These are phyloP conservation scores for Maudiozyma bulderi DNA, from an alignment of 805 yeast genomes.

Conservation along the genomic window DNA sequence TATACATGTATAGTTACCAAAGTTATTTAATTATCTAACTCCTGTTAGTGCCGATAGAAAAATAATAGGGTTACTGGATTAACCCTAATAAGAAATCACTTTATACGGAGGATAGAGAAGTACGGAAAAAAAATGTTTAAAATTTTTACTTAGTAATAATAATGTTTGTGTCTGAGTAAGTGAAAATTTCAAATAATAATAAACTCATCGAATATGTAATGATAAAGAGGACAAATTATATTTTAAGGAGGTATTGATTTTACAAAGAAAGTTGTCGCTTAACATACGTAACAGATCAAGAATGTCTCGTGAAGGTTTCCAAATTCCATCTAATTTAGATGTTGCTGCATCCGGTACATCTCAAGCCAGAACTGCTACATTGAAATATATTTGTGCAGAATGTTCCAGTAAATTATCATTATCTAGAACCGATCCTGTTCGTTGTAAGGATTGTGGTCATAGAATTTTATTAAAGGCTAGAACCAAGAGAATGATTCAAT, in stretches of 20 bases:
- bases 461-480: constrained; percentile 95
- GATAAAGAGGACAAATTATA: too few species aligned
- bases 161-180: too few species aligned
- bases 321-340: constrained; percentile 70
- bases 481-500: constrained; percentile 92
- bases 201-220: too few species aligned
- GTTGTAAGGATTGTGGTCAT: constrained; percentile 98
- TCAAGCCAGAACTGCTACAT: constrained; percentile 66
- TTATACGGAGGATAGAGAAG: too few species aligned
- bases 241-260: not conserved
- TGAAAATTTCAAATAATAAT: too few species aligned
- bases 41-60: too few species aligned
- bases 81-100: too few species aligned
- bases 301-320: constrained; percentile 75
- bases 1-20: too few species aligned
- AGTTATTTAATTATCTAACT: too few species aligned
- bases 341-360: constrained; percentile 80
- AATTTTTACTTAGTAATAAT: too few species aligned
- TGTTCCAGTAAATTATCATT: constrained; percentile 85
- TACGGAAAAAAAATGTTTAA: too few species aligned
- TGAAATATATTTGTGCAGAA: constrained; percentile 90
- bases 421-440: constrained; percentile 89
- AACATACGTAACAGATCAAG: not conserved
- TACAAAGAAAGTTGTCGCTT: not conserved
- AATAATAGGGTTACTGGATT: too few species aligned